Evolutionary conservation across 31 red algal species (phyloP), one percentile per base, ranked within the genome.

Genomic region (Porphyra umbilicalis): DNA sequence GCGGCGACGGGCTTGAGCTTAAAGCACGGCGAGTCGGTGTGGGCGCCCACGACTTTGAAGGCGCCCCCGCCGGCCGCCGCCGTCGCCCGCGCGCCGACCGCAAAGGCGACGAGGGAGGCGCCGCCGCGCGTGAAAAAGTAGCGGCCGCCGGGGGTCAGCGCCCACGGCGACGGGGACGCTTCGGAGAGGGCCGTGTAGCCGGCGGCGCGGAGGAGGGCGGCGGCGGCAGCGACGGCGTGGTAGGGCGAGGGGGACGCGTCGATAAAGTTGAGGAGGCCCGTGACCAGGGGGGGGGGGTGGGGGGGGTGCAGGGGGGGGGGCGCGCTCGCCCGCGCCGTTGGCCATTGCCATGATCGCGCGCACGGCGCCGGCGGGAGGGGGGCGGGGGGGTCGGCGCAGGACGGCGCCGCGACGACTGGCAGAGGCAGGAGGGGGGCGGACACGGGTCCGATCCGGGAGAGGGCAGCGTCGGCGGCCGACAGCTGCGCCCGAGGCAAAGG

Each of bases 21-120:
- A 77, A 97, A 88, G 81, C 91, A 93, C 34, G 94, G 94, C 40
- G 94, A 97, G 79, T 97, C 94, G 15, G 94, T 97, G 79, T 97
- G 94, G 7, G 91, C 94, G 36, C 91, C 94, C 34, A 97, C 44
- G 10, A 97, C 82, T 35, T 75, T 80, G 76, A 95, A 95, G 4
- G 82, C 81, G 9, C n/a, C 35, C 33, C 77, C 87, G 33, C 74
- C 38, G 32, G 29, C 36, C 30, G 32, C 32, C 36, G 11, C 13
- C 14, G 84, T 9, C 0, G 42, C 32, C 18, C 42, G 33, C 42
- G 18, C 10, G 76, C 80, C 77, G 9, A 97, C 35, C 4, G 84
- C 34, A 75, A 97, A 97, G 13, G 94, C 94, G 14, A 90, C 80
- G 10, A 97, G 85, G 34, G 94, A 86, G 35, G 94, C 85, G 15